These are phyloP conservation scores for Grosmannia huntii DNA, from an alignment of 2,329 filamentous ascomycete genomes.

Conservation along the genomic window DNA sequence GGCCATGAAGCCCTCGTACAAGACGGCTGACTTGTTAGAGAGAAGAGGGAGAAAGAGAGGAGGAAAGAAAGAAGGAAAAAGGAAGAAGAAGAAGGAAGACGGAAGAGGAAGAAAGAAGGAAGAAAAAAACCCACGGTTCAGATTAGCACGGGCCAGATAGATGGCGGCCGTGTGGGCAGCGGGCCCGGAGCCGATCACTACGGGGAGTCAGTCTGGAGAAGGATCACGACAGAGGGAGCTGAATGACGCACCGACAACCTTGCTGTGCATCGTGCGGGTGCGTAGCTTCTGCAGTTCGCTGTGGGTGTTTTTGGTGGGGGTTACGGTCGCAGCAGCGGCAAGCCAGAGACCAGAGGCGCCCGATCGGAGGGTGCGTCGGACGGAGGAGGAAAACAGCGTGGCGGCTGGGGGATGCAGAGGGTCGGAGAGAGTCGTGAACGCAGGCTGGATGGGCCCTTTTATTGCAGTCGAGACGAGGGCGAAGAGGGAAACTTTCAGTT, in stretches of 20 bases:
- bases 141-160: constrained; percentile 86
- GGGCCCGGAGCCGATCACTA: constrained; percentile 83
- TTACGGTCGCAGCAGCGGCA: constrained; percentile 53
- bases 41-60: not conserved
- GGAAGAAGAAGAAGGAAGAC: not conserved
- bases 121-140: constrained; percentile 48
- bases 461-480: too few species aligned
- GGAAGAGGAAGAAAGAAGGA: not conserved
- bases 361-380: constrained; percentile 65
- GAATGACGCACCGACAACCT: constrained; percentile 66
- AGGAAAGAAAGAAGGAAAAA: not conserved
- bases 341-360: constrained; percentile 60
- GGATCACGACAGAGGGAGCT: not conserved
- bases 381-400: constrained; percentile 87
- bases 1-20: constrained; percentile 97
- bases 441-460: too few species aligned
- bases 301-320: constrained; percentile 38
- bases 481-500: not conserved
- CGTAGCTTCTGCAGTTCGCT: constrained; percentile 25
- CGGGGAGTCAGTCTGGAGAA: constrained; percentile 5
- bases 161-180: constrained; percentile 95
- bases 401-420: constrained; percentile 36
- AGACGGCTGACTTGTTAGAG: constrained; percentile 45
- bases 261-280: constrained; percentile 68
- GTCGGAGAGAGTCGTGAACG: too few species aligned